Evolutionary conservation across 371 early-diverging fungal genomes (phyloP).

Genomic region (Lichtheimia ornata): DNA sequence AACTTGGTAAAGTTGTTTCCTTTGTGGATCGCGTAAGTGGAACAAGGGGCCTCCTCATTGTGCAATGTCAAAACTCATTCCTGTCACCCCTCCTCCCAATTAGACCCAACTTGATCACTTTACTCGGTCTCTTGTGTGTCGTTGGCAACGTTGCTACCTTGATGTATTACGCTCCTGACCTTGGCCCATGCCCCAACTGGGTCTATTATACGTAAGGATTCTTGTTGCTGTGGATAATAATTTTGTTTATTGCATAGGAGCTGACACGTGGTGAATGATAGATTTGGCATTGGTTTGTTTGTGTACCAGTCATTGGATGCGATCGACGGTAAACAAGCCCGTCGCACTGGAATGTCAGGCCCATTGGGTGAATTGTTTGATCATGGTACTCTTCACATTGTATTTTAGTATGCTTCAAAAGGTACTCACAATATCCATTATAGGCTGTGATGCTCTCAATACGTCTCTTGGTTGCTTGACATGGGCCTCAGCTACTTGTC

Average conservation of each 20-base stretch:
- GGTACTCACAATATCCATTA: neutral
- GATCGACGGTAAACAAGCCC: constrained; percentile 98
- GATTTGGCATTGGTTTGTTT: constrained; percentile 88
- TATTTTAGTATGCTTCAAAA: neutral
- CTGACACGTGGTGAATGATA: constrained; percentile 20
- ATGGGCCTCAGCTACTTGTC: constrained; percentile 65
- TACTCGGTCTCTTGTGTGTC: constrained; percentile 89
- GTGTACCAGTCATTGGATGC: constrained; percentile 96
- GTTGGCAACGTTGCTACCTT: constrained; percentile 71
- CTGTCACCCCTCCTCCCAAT: neutral
- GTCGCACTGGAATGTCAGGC: constrained; percentile 87
- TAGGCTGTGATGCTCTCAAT: constrained; percentile 91
- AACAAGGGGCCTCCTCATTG: neutral
- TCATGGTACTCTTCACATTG: constrained; percentile 57
- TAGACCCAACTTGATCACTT: constrained; percentile 97
- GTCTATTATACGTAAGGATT: constrained; percentile 71
- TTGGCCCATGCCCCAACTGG: constrained; percentile 86
- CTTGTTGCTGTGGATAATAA: neutral
- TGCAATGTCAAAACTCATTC: neutral
- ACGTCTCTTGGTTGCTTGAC: constrained; percentile 65
- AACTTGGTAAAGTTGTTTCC: constrained; percentile 87
- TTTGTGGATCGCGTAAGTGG: constrained; percentile 83
- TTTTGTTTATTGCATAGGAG: neutral
- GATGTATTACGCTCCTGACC: constrained; percentile 75
- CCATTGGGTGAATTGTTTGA: constrained; percentile 97